phyloP scores from a whole-genome alignment of 768 basidiomycete genomes.

The Nidularia pulvinata region DNA sequence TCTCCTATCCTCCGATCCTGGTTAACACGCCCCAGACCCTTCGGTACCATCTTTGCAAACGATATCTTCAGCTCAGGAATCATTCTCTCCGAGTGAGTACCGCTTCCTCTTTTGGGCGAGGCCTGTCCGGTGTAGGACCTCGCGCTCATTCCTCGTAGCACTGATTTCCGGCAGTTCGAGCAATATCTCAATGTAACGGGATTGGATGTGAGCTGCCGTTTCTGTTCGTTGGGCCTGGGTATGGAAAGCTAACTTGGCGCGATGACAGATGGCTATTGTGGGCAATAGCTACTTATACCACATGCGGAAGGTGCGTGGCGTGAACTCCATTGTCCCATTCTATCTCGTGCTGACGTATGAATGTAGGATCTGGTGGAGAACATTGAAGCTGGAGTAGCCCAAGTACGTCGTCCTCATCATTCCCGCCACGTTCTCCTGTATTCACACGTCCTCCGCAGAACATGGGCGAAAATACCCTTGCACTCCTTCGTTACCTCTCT shows the following conservation, averaged over 20 bases:
- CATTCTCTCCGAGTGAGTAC: slow-evolving; percentile 80
- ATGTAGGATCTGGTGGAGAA: slow-evolving; percentile 72
- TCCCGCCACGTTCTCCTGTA: background rate
- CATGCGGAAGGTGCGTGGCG: slow-evolving; percentile 57
- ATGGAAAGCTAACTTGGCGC: background rate
- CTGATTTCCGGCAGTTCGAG: slow-evolving; percentile 95
- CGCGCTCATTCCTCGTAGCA: slow-evolving; percentile 42
- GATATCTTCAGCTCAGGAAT: slow-evolving; percentile 94
- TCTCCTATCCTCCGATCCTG: background rate
- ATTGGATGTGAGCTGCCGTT: slow-evolving; percentile 63
- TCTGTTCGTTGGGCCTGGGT: background rate
- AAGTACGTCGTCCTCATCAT: slow-evolving; percentile 18
- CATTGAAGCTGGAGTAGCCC: slow-evolving; percentile 82
- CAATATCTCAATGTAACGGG: slow-evolving; percentile 90
- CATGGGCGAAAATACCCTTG: slow-evolving; percentile 88
- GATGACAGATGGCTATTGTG: slow-evolving; percentile 78
- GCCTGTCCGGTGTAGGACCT: background rate
- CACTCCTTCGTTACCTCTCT: slow-evolving; percentile 74
- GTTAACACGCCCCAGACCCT: slow-evolving; percentile 49
- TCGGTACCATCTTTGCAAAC: slow-evolving; percentile 87
- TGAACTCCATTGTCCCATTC: too few species aligned
- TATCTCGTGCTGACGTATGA: too few species aligned
- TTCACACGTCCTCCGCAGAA: slow-evolving; percentile 41
- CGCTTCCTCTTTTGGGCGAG: background rate
- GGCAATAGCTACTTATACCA: slow-evolving; percentile 95